Conservation (phyloP, 2,329 filamentous ascomycete species). For the Paraphaeosphaeria minitans region DNA sequence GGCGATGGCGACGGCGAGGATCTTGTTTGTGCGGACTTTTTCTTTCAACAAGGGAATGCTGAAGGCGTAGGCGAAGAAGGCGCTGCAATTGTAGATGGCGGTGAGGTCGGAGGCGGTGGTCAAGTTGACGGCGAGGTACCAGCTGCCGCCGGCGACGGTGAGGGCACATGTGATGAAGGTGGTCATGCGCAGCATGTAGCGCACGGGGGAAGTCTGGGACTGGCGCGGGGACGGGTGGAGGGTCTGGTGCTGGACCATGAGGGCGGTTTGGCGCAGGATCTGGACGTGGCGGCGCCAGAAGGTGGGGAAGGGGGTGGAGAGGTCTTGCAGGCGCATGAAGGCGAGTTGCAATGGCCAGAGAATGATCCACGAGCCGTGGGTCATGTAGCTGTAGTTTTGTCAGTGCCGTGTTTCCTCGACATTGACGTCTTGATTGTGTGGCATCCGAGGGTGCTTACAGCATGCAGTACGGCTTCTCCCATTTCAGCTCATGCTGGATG, state of each 20-base stretch:
- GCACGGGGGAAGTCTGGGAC: constrained; percentile 59
- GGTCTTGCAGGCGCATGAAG: constrained; percentile 79
- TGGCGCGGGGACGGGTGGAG: constrained; percentile 64
- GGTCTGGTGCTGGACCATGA: constrained; percentile 85
- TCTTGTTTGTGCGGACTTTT: constrained; percentile 81
- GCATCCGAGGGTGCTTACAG: constrained; percentile 64
- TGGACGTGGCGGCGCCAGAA: constrained; percentile 81
- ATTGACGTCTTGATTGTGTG: not conserved
- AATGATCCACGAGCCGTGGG: constrained; percentile 90
- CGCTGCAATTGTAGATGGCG: constrained; percentile 98
- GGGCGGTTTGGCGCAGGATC: constrained; percentile 68
- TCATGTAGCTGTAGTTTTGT: constrained; percentile 68
- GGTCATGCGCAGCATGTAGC: constrained; percentile 80
- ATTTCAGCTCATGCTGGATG: constrained; percentile 88
- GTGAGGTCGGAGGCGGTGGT: constrained; percentile 93
- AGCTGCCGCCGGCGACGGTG: constrained; percentile 88
- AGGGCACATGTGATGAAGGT: constrained; percentile 82
- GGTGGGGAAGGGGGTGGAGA: constrained; percentile 75
- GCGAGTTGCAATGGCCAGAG: constrained; percentile 86
- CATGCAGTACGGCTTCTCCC: constrained; percentile 99
- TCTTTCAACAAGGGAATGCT: constrained; percentile 89
- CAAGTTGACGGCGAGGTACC: constrained; percentile 94
- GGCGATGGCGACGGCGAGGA: constrained; percentile 82
- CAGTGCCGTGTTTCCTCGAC: not conserved
- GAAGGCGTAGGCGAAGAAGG: constrained; percentile 98